Percentiles rank a stretch among this genome's conserved stretches.
Conservation (phyloP, 2,329 filamentous ascomycete genomes). For the Colletotrichum somersetense region DNA sequence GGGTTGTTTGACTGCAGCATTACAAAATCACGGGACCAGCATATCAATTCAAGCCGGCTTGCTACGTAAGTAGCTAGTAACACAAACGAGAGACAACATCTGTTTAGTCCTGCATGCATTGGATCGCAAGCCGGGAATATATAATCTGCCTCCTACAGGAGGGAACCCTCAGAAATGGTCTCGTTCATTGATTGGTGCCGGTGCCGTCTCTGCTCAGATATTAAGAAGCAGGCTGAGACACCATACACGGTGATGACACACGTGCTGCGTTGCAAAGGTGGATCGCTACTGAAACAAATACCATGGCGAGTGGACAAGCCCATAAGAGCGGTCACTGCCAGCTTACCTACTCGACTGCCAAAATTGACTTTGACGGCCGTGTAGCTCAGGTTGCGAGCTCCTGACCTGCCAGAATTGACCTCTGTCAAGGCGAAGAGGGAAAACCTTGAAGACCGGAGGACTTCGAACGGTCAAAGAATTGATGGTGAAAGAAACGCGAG, state of each 20-base stretch:
- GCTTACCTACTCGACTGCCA: not conserved
- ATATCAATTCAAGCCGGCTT: not conserved
- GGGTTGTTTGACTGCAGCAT: not conserved
- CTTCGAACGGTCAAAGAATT: not conserved
- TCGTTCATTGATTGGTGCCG: not conserved
- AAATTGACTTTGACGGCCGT: not conserved
- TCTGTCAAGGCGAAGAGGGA: not conserved
- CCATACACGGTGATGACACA: conserved; percentile 26
- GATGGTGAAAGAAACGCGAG: conserved; percentile 1
- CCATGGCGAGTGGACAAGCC: not conserved
- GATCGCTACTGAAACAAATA: conserved; percentile 6
- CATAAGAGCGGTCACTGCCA: not conserved
- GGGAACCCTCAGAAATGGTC: not conserved
- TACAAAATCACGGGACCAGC: not conserved
- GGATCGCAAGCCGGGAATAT: too few species aligned
- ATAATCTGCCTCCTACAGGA: not conserved
- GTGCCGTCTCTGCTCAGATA: not conserved
- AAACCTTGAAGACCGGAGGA: not conserved
- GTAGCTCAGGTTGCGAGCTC: not conserved
- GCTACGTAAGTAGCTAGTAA: not conserved
- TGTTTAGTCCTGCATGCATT: rapidly evolving
- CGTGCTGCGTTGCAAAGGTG: conserved; percentile 4
- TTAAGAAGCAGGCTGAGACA: conserved; percentile 12
- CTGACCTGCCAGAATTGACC: not conserved
- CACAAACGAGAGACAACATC: not conserved